Evolutionary conservation across 2,329 filamentous ascomycete genomes (phyloP), one percentile per base, ranked within the genome.

Genomic region (Ceratocystis variospora): DNA sequence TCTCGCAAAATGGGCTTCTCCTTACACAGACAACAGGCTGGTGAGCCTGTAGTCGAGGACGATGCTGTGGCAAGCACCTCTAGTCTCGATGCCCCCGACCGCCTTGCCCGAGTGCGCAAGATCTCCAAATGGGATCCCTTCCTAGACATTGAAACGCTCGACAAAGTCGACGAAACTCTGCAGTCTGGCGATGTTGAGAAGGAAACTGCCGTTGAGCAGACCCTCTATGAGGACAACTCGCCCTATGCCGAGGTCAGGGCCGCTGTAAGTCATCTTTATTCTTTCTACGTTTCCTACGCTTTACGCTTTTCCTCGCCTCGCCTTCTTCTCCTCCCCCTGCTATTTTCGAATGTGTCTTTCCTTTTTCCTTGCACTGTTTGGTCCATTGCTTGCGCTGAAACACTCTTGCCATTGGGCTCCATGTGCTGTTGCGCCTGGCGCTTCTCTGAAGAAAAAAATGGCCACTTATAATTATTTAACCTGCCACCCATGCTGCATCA

Each of bases 91-190:
- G 53, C 50, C 33, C 57, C 66, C 25, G 64, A 66, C 15, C 64
- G 61, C 37, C 64, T 68, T 37, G 44, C 41, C 31, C 61, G 61
- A 19, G 33, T 64, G 15, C 67, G 64, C 61, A 68, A 68, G 55
- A 64, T 66, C 53, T 81, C 83, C 70, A 76, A 78, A 63, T 82
- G 80, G 76, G 82, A 85, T 71, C 81, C 81, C 57, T 84, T 84
- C 68, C 71, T 85, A 66, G 79, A 80, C 1, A 72, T 80, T 48
- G 79, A 82, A 62, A 77, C 81, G 31, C 75, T 79, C 59, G 77
- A 82, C n/a, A 78, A 76, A 67, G 76, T 83, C 55, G 79, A 83
- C 53, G 75, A 78, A 41, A 78, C 77, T 7, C 72, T 81, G 28
- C 70, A 74, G 5, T 76, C 75, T 0, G 75, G 78, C 57, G 76